These are phyloP conservation scores for Cutaneotrichosporon arboriforme DNA, from an alignment of 1,284 basidiomycete species.

Conservation along the genomic window DNA sequence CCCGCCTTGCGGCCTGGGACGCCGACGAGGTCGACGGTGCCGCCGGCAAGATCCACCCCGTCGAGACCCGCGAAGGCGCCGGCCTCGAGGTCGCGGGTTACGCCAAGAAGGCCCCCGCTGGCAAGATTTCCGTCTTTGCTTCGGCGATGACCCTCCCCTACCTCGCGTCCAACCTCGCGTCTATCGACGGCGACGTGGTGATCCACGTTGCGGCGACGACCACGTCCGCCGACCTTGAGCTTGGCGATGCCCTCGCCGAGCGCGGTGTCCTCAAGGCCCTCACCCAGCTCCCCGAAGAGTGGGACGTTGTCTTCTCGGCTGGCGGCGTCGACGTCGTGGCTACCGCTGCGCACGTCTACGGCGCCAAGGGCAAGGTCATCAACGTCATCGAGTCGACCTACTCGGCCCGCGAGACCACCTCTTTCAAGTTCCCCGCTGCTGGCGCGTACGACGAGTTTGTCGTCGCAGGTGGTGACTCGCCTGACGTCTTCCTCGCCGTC, in stretches of 20 bases:
- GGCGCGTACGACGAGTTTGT: slow-evolving; percentile 26
- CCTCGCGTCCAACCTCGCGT: slow-evolving; percentile 66
- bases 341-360: slow-evolving; percentile 53
- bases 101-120: slow-evolving; percentile 53
- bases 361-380: slow-evolving; percentile 30
- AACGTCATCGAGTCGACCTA: slow-evolving; percentile 47
- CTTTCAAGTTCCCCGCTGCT: slow-evolving; percentile 38
- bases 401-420: slow-evolving; percentile 36
- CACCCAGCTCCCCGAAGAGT: slow-evolving; percentile 61
- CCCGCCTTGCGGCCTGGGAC: slow-evolving; percentile 23
- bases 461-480: slow-evolving; percentile 21
- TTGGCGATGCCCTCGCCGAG: slow-evolving; percentile 62
- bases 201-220: slow-evolving; percentile 71
- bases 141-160: slow-evolving; percentile 55
- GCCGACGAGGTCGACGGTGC: slow-evolving; percentile 14
- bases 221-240: slow-evolving; percentile 55
- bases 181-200: slow-evolving; percentile 64
- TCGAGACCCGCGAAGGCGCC: slow-evolving; percentile 83
- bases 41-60: slow-evolving; percentile 55
- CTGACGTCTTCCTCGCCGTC: slow-evolving; percentile 34
- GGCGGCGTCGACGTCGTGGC: slow-evolving; percentile 72
- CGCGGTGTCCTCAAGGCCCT: slow-evolving; percentile 48
- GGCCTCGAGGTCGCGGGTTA: slow-evolving; percentile 77
- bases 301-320: slow-evolving; percentile 70
- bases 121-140: slow-evolving; percentile 44